phyloP scores from a whole-genome alignment of 2,329 filamentous ascomycete genomes.

The Domatiomyces globalis region DNA sequence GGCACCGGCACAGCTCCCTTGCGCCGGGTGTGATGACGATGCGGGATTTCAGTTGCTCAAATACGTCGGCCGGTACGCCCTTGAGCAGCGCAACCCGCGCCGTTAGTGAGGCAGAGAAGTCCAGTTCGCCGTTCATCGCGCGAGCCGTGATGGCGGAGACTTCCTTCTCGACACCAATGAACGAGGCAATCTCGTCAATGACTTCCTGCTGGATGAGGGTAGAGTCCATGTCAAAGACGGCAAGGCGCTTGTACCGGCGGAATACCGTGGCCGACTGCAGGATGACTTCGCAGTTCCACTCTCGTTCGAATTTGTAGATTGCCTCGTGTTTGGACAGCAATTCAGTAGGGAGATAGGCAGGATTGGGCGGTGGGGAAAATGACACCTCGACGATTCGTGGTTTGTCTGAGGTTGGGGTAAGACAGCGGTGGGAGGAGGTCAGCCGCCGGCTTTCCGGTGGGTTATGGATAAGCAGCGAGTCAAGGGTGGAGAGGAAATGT shows the following conservation, averaged over 20 bases:
- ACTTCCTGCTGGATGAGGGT: conserved; percentile 96
- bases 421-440: conserved; percentile 33
- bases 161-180: conserved; percentile 64
- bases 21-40: conserved; percentile 76
- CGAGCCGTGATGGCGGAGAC: conserved; percentile 80
- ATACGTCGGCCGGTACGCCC: conserved; percentile 65
- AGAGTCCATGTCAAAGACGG: conserved; percentile 97
- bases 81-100: conserved; percentile 68
- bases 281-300: conserved; percentile 78
- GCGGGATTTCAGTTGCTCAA: conserved; percentile 58
- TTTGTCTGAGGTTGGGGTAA: conserved; percentile 26
- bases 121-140: conserved; percentile 90
- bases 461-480: conserved; percentile 26
- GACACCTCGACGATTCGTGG: conserved; percentile 40
- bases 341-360: conserved; percentile 39
- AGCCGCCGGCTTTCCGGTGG: conserved; percentile 32
- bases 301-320: conserved; percentile 69
- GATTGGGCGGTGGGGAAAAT: conserved; percentile 36
- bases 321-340: conserved; percentile 68
- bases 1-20: conserved; percentile 53
- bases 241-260: conserved; percentile 66
- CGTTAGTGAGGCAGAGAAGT: conserved; percentile 72
- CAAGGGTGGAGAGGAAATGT: conserved; percentile 40
- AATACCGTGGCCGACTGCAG: conserved; percentile 61
- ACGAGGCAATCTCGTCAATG: conserved; percentile 83